Evolutionary conservation across 805 yeast species (phyloP).

Genomic region (Saccharomycopsis javanensis): DNA sequence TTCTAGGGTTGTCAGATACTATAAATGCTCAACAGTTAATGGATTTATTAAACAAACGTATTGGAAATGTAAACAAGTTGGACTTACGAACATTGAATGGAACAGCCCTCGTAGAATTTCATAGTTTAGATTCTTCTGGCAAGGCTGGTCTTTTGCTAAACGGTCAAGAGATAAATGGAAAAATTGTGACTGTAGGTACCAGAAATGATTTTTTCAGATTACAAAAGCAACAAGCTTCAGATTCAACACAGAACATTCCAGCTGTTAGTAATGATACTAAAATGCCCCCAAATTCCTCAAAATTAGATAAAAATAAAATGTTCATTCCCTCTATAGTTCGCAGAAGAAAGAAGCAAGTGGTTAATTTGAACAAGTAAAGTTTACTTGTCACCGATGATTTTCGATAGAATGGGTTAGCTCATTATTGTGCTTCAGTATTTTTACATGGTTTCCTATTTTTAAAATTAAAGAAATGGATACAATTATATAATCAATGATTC

Average conservation of each 20-base stretch:
- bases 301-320: neutral
- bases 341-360: neutral
- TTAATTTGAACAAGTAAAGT: neutral
- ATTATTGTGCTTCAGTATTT: too few species aligned
- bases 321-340: neutral
- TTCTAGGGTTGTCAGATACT: conserved; percentile 14
- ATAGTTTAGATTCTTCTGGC: conserved; percentile 38
- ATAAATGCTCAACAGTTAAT: conserved; percentile 24
- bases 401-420: too few species aligned
- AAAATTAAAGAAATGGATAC: too few species aligned
- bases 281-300: neutral
- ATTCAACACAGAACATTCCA: neutral
- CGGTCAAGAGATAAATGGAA: conserved; percentile 31
- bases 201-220: conserved; percentile 25
- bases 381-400: too few species aligned
- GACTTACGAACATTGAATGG: conserved; percentile 36
- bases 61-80: conserved; percentile 34
- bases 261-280: neutral
- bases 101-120: conserved; percentile 44
- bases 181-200: conserved; percentile 27
- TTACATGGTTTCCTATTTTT: too few species aligned
- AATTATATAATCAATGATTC: too few species aligned
- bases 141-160: conserved; percentile 36
- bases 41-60: conserved; percentile 27
- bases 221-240: neutral